These are phyloP conservation scores for Chrysosporium keratinophilum DNA, from an alignment of 2,329 filamentous ascomycete genomes.

Conservation along the genomic window DNA sequence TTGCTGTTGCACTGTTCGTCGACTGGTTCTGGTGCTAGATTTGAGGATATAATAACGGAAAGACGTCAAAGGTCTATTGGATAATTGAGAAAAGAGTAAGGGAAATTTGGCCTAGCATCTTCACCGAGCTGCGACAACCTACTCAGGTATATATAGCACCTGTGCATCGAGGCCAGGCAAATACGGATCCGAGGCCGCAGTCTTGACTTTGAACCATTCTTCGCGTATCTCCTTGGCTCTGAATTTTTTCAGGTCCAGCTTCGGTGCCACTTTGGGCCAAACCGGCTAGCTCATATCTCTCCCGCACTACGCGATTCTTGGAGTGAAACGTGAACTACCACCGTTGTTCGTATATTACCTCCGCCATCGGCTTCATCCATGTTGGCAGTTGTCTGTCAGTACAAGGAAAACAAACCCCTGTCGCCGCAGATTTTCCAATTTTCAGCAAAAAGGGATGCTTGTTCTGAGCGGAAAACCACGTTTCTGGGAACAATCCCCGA, in stretches of 20 bases:
- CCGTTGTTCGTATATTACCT: background rate
- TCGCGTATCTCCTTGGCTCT: constrained; percentile 1
- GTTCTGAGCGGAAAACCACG: background rate
- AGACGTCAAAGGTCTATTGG: background rate
- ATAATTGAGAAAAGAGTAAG: background rate
- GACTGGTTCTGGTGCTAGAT: background rate
- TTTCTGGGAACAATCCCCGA: background rate
- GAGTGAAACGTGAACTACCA: background rate
- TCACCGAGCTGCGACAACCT: too few species aligned
- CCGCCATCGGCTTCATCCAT: background rate
- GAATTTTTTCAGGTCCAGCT: background rate
- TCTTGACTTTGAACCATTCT: background rate
- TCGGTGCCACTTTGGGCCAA: background rate
- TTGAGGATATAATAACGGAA: background rate
- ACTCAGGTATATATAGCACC: background rate
- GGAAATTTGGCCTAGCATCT: background rate
- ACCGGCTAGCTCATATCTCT: background rate
- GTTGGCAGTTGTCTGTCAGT: too few species aligned
- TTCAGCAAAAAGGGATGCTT: too few species aligned
- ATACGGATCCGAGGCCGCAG: background rate
- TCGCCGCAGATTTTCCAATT: too few species aligned
- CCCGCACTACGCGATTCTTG: background rate
- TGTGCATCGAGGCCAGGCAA: background rate
- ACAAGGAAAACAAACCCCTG: too few species aligned
- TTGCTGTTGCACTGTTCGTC: background rate